Base-by-base conservation (phyloP, 2,329 filamentous ascomycete species). In the Fusarium sp. region DNA sequence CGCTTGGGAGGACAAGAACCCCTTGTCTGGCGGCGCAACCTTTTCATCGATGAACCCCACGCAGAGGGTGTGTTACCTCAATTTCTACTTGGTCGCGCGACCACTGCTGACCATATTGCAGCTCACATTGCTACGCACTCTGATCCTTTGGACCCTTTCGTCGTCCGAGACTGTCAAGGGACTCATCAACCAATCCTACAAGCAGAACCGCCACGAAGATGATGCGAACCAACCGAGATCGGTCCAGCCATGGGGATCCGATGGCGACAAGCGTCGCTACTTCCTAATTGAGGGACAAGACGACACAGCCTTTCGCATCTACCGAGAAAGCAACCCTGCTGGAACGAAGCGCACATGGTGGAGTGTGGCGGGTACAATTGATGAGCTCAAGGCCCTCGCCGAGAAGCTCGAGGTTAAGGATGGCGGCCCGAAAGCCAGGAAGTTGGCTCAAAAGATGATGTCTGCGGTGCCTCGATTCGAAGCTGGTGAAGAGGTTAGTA, bases 221-320 rank as follows among this genome's bases (percentile, higher is more conserved):
- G 91, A 92, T 74, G 81, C 90, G 55, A 98, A 98, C 80, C 94
- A 98, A 75, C 93, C 95, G 10, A 87, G 97, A 38, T 95, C 94
- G 1, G 93, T 98, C 53, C 95, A 97, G 80, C 91, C 94, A 6
- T 98, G 95, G 95, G 95, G 95, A 10, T 89, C 90, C 14, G 95
- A 98, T 81, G 94, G 93, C 73, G 92, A 98, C 77, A 97, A 96
- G 85, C 92, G 96, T 64, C 92, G 95, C 68, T 99, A 98, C 83
- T 99, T 93, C 85, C 87, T 99, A 56, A 90, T 99, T 71, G 96
- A 99, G 83, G 96, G 96, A 14, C 90, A 94, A 75, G 96, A 98
- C 77, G 95, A 99, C 82, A 98, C 96, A 5, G 90, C 93, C 71
- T 99, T 99, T 82, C 91, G 96, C 71, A 90, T 99, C 51, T 99